phyloP scores from a whole-genome alignment of 495 filamentous ascomycete species.

The Xylaria telfairii region DNA sequence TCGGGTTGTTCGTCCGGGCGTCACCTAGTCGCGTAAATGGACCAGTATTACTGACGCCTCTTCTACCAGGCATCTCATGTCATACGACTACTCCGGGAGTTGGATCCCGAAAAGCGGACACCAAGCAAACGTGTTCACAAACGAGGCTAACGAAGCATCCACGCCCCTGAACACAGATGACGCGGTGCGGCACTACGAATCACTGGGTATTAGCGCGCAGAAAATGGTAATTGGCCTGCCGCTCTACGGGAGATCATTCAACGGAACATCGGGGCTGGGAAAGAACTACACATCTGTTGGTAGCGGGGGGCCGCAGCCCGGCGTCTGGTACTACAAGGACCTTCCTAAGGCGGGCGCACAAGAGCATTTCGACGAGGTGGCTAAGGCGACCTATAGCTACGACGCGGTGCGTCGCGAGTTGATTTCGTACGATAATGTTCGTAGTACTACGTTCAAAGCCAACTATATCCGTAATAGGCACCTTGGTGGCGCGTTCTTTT shows the following conservation, averaged over 20 bases:
- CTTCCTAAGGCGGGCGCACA: conserved; percentile 56
- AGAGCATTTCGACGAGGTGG: conserved; percentile 55
- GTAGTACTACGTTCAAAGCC: conserved; percentile 65
- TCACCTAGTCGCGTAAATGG: not conserved
- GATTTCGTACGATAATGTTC: conserved; percentile 77
- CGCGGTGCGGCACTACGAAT: conserved; percentile 71
- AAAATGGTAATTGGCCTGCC: conserved; percentile 88
- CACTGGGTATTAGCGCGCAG: conserved; percentile 61
- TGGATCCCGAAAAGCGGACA: conserved; percentile 76
- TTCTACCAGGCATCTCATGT: conserved; percentile 72
- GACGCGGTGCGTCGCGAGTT: conserved; percentile 63
- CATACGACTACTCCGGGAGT: conserved; percentile 73
- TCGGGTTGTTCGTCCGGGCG: not conserved
- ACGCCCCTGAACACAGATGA: conserved; percentile 75
- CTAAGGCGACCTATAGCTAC: conserved; percentile 73
- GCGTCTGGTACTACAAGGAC: conserved; percentile 80
- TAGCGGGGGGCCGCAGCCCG: conserved; percentile 69
- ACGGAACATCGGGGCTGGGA: conserved; percentile 73
- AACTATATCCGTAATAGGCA: conserved; percentile 66
- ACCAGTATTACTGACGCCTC: conserved; percentile 42
- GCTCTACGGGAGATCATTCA: conserved; percentile 83
- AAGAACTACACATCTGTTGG: conserved; percentile 71
- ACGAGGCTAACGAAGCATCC: conserved; percentile 45
- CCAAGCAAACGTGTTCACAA: conserved; percentile 74
- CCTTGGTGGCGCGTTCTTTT: conserved; percentile 87